Evolutionary conservation across 768 basidiomycete genomes (phyloP).

Genomic region (Favolaschia claudopus): DNA sequence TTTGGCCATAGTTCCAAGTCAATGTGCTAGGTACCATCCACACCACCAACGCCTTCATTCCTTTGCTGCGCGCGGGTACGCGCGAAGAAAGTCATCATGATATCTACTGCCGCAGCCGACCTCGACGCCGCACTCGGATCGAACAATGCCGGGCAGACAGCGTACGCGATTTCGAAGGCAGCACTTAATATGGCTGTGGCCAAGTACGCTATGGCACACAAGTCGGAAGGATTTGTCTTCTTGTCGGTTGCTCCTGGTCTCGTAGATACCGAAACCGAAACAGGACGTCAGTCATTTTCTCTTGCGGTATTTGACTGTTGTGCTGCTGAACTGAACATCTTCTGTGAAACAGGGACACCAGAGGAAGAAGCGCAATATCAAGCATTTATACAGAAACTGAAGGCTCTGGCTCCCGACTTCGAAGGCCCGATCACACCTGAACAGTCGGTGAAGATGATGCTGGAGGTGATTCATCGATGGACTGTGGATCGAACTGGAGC

Average conservation of each 20-base stretch:
- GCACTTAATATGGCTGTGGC: constrained; percentile 18
- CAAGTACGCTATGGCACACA: constrained; percentile 16
- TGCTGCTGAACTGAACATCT: constrained; percentile 12
- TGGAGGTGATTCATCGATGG: constrained; percentile 20
- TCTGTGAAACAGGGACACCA: constrained; percentile 13
- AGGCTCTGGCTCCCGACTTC: constrained; percentile 14
- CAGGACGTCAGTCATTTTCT: constrained; percentile 12
- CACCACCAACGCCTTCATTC: constrained; percentile 16
- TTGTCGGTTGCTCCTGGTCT: constrained; percentile 19
- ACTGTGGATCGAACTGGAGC: constrained; percentile 15
- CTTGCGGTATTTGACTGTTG: no score
- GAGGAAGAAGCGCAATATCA: constrained; percentile 15
- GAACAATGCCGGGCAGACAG: constrained; percentile 10
- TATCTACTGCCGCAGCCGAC: constrained; percentile 12
- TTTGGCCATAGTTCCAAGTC: constrained; percentile 11
- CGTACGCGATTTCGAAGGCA: constrained; percentile 18
- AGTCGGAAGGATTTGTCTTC: constrained; percentile 18
- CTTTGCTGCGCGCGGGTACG: constrained; percentile 12
- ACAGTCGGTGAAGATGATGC: constrained; percentile 15
- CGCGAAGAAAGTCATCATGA: constrained; percentile 14
- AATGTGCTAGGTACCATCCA: constrained; percentile 18
- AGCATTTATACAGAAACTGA: constrained; percentile 10
- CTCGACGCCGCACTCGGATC: constrained; percentile 13
- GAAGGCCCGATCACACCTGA: constrained; percentile 11
- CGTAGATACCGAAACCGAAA: constrained; percentile 14